These are phyloP conservation scores for Spongispora temasekensis DNA, from an alignment of 1,284 basidiomycete species.

Conservation along the genomic window DNA sequence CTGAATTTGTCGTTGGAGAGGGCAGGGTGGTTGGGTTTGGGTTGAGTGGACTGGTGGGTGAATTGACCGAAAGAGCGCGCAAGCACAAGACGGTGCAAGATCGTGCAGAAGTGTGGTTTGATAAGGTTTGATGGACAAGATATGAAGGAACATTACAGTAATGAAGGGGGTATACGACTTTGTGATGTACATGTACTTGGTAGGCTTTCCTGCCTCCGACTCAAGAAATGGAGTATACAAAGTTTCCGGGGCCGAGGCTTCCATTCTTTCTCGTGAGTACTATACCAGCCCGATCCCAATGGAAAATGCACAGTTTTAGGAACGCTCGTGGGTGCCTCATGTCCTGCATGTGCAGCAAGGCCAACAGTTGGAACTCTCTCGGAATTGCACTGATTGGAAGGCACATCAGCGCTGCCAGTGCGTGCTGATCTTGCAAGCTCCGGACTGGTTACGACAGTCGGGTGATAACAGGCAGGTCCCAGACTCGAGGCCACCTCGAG, in stretches of 20 bases:
- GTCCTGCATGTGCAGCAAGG: too few relatives aligned
- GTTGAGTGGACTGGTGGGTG: constrained; percentile 16
- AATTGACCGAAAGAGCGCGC: constrained; percentile 18
- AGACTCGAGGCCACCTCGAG: constrained; percentile 18
- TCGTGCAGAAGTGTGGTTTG: constrained; percentile 31
- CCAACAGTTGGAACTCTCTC: too few relatives aligned
- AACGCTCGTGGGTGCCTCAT: not conserved
- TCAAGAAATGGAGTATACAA: not conserved
- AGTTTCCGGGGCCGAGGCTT: not conserved
- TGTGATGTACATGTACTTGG: not conserved
- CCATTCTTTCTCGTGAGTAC: not conserved
- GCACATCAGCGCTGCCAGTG: too few relatives aligned
- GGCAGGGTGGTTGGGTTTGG: constrained; percentile 32
- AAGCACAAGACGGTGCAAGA: constrained; percentile 15
- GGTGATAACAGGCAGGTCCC: not conserved
- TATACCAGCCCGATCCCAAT: not conserved
- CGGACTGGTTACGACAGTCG: constrained; percentile 4
- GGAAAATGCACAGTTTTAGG: not conserved
- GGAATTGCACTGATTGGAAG: too few relatives aligned
- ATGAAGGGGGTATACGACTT: not conserved
- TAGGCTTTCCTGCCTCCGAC: not conserved
- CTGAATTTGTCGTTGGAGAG: constrained; percentile 24
- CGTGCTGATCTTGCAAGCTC: too few relatives aligned
- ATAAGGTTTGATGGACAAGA: constrained; percentile 16
- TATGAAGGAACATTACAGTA: not conserved